Conservation (phyloP, 1,139 yeast species). For the Candida tetrigidarum region DNA sequence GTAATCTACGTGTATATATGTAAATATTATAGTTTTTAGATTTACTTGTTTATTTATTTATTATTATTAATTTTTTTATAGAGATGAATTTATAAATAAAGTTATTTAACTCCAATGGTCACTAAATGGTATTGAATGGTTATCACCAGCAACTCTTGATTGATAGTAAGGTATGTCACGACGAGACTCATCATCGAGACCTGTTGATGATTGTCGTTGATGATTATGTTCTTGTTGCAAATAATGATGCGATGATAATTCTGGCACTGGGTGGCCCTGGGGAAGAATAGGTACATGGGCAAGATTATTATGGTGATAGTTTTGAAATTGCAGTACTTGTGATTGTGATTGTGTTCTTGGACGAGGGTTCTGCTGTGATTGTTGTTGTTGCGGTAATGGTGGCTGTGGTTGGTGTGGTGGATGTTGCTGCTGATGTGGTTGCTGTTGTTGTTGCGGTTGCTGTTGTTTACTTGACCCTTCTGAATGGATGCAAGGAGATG, state of each 20-base stretch:
- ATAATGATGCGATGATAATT: background rate
- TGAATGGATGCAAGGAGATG: constrained; percentile 14
- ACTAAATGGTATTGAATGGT: constrained; percentile 9
- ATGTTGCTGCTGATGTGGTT: constrained; percentile 6
- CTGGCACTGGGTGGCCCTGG: background rate
- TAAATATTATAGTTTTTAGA: background rate
- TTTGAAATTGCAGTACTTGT: background rate
- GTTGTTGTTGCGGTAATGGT: constrained; percentile 4
- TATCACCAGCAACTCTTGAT: constrained; percentile 1
- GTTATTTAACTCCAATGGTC: constrained; percentile 13
- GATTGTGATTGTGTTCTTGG: constrained; percentile 4
- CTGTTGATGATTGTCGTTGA: constrained; percentile 1
- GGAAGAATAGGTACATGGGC: constrained; percentile 5
- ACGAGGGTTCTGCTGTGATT: too few relatives aligned
- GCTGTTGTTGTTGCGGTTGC: constrained; percentile 9
- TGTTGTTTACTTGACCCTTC: constrained; percentile 10
- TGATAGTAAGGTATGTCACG: background rate
- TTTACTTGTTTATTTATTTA: too few relatives aligned
- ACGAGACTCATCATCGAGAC: background rate
- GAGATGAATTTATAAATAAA: constrained; percentile 1
- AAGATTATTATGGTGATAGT: constrained; percentile 1
- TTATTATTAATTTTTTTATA: constrained; percentile 6
- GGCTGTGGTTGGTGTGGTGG: constrained; percentile 6
- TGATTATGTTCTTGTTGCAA: background rate
- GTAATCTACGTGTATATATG: background rate